phyloP scores from a whole-genome alignment of 306 rosid genomes.

The Neltuma alba region DNA sequence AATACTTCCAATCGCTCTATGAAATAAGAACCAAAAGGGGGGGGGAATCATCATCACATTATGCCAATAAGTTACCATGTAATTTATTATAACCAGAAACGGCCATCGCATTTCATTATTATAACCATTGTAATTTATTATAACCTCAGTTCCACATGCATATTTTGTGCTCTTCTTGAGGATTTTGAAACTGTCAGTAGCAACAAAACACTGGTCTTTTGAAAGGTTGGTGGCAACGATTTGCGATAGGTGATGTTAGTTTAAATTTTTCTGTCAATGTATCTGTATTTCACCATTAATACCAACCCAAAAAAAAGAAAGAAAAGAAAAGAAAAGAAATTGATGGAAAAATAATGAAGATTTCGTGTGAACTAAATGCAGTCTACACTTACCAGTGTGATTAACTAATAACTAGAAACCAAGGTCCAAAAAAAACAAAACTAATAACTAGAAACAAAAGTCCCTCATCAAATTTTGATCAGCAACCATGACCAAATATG shows the following conservation, averaged over 20 bases:
- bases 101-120: slow-evolving; percentile 5
- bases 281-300: not conserved
- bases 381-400: slow-evolving; percentile 17
- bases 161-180: not conserved
- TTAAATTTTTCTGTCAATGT: not conserved
- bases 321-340: not conserved
- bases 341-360: not conserved
- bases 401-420: not conserved
- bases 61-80: slow-evolving; percentile 11
- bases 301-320: too few species aligned
- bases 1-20: not conserved
- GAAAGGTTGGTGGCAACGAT: not conserved
- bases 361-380: slow-evolving; percentile 11
- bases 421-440: too few species aligned
- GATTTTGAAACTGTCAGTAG: not conserved
- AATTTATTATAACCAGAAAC: slow-evolving; percentile 17
- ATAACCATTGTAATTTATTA: too few species aligned
- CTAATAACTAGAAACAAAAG: slow-evolving; percentile 9
- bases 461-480: slow-evolving; percentile 1
- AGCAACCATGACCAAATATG: not conserved
- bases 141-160: slow-evolving; percentile 7
- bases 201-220: not conserved
- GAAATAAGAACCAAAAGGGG: not conserved
- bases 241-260: not conserved
- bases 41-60: not conserved